Evolutionary conservation across 805 yeast genomes (phyloP), one percentile per base, ranked within the genome.

Genomic region (Diddensiella santjacobensis): DNA sequence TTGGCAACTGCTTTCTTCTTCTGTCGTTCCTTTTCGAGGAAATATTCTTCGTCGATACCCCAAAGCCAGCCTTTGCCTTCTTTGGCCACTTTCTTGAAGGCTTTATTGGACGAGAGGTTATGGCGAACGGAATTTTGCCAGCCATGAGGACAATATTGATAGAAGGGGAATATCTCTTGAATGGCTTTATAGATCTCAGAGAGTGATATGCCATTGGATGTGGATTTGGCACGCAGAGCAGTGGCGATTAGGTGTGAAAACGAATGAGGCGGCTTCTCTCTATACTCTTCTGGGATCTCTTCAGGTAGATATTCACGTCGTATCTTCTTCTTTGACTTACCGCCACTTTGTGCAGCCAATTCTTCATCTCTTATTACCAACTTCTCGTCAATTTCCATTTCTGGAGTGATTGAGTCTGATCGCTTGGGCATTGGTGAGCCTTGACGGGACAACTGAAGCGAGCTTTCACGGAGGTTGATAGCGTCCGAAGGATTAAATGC

Each of bases 121-220:
- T 93, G 99, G 44, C 95, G 78, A 17, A 93, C 95, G 0, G 95
- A 81, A 61, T 87, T 84, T 69, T 93, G 99, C 99, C 99, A 93
- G 2, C 98, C 98, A 65, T 89, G 96, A 0, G 95, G 91, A 59
- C 97, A 90, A 67, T 87, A 91, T 58, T 83, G 78, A 68, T 87
- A 93, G 69, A 87, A 93, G 2, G 98, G 98, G 66, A 84, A 91
- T 10, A 86, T 66, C 39, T 87, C 95, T 65, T 86, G 85, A 42
- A 93, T 89, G 1, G 88, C 87, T 46, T 84, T 84, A 66, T 88
- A 84, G 40, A 93, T 87, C 54, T 90, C 97, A 0, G 89, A 81
- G 37, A 85, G 69, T 1, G 90, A 80, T 80, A 88, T 79, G 22
- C 96, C 96, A 42, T 79, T 74, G 24, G 77, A 80, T 0, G 82